A percentile compares a stretch with the other conserved stretches of the same genome.
Evolutionary conservation across 2,329 filamentous ascomycete genomes (phyloP).

Genomic region (Coleophoma crateriformis): DNA sequence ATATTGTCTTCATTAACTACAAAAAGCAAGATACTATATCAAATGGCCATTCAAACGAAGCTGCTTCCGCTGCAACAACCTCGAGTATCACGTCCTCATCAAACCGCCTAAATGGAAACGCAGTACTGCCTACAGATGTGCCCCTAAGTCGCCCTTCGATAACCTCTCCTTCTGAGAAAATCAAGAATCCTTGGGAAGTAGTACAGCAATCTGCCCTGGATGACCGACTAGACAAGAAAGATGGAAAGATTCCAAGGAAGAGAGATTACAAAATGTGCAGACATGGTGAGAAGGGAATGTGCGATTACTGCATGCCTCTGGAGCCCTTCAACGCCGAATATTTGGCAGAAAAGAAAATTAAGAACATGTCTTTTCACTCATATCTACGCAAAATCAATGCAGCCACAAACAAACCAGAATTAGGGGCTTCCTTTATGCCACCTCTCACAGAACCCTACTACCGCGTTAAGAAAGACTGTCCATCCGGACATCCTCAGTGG

Average conservation of each 20-base stretch:
- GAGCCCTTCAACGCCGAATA: slow-evolving; percentile 91
- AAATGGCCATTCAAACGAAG: slow-evolving; percentile 34
- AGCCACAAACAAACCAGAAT: slow-evolving; percentile 91
- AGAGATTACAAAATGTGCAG: slow-evolving; percentile 84
- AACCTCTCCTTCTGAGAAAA: slow-evolving; percentile 50
- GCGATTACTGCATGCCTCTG: slow-evolving; percentile 95
- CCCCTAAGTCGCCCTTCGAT: slow-evolving; percentile 55
- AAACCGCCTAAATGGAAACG: slow-evolving; percentile 73
- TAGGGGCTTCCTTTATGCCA: slow-evolving; percentile 91
- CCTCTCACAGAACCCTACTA: slow-evolving; percentile 91
- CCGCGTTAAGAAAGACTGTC: slow-evolving; percentile 81
- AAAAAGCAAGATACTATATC: slow-evolving; percentile 47
- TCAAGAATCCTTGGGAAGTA: slow-evolving; percentile 90
- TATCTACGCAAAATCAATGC: slow-evolving; percentile 93
- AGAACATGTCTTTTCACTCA: slow-evolving; percentile 94
- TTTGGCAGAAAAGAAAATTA: slow-evolving; percentile 93
- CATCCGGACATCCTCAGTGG: slow-evolving; percentile 88
- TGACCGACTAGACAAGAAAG: slow-evolving; percentile 75
- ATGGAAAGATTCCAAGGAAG: slow-evolving; percentile 81
- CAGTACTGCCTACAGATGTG: slow-evolving; percentile 62
- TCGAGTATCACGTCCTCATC: slow-evolving; percentile 34
- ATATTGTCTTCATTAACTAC: slow-evolving; percentile 85
- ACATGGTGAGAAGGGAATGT: slow-evolving; percentile 97
- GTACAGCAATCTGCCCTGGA: slow-evolving; percentile 86
- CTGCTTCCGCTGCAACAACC: slow-evolving; percentile 22